These are phyloP conservation scores for Diaporthe longicolla DNA, from an alignment of 2,329 filamentous ascomycete genomes.

Conservation along the genomic window DNA sequence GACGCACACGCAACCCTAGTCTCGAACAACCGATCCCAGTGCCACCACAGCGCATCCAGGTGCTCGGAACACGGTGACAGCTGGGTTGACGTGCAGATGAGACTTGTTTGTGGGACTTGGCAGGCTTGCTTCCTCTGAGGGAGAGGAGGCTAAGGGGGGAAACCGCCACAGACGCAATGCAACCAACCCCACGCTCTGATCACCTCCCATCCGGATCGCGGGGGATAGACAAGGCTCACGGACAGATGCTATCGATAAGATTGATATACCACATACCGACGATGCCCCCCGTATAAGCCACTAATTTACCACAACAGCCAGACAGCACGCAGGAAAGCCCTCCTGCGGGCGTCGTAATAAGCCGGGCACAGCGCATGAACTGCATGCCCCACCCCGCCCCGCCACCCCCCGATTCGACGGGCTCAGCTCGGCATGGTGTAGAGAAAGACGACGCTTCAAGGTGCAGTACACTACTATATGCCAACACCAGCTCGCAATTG, in stretches of 20 bases:
- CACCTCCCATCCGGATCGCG: conserved; percentile 9
- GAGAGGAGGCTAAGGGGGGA: neutral
- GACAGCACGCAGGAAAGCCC: neutral
- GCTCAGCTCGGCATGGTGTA: conserved; percentile 18
- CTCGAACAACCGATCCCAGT: conserved; percentile 14
- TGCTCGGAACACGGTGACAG: conserved; percentile 31
- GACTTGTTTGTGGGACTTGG: conserved; percentile 29
- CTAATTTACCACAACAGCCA: neutral
- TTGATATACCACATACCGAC: neutral
- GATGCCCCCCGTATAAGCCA: neutral
- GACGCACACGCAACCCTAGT: conserved; percentile 25
- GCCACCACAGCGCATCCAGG: conserved; percentile 10
- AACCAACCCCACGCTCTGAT: conserved; percentile 24
- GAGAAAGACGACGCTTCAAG: neutral
- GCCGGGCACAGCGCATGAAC: conserved; percentile 22
- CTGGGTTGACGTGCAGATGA: conserved; percentile 32
- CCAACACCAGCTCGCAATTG: neutral
- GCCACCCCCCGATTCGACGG: neutral
- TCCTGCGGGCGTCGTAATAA: conserved; percentile 18
- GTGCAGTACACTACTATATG: neutral
- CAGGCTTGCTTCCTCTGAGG: neutral
- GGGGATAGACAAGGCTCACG: neutral
- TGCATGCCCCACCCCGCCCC: neutral
- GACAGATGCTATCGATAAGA: neutral
- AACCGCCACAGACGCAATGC: conserved; percentile 24